Base-by-base conservation (phyloP, 495 filamentous ascomycete species). In the Penicillium herquei region DNA sequence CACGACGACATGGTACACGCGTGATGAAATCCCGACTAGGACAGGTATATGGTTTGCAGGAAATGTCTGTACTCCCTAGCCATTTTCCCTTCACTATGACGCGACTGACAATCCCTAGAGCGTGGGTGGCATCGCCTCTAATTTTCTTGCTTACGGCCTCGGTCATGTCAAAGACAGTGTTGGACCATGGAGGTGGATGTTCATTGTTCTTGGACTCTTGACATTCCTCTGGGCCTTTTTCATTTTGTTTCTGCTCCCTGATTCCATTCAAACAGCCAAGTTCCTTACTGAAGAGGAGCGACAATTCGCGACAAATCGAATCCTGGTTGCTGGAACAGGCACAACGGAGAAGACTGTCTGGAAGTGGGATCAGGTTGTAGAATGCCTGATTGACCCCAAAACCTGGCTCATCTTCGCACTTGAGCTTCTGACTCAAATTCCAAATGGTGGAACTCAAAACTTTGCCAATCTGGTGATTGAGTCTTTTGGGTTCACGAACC, bases 21-120 rank as follows among this genome's bases (percentile, higher is more conserved):
- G 83, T 14, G 71, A 77, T 33, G 81, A 86, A 51, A 82, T 84
- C 18, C 82, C 83, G 0, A 62, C 83, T 6, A 69, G 84, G n/a
- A 83, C 82, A n/a, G 81, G 80, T 0, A 58, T 81, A 4, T 85
- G 81, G 83, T 86, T 84, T 56, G 76, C 81, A 0, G 81, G 79
- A 7, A 84, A 84, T 41, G 63, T 66, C 40, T 51, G 34, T 43
- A n/a, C 7, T 42, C 7, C 2, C n/a, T 13, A 0, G 18, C 3
- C 3, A 9, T 33, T 14, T 7, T 26, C 0, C 5, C 16, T 32
- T 11, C 34, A 10, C 14, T 16, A 33, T 32, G 21, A 26, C 21
- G 21, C 21, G 21, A 43, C 47, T 62, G 16, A 59, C 31, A 6
- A 17, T n/a, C 2, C 41, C 1, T 18, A 66, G 63, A 80, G 80